These are phyloP conservation scores for Wickerhamia fluorescens DNA, from an alignment of 805 yeast genomes.

Conservation along the genomic window DNA sequence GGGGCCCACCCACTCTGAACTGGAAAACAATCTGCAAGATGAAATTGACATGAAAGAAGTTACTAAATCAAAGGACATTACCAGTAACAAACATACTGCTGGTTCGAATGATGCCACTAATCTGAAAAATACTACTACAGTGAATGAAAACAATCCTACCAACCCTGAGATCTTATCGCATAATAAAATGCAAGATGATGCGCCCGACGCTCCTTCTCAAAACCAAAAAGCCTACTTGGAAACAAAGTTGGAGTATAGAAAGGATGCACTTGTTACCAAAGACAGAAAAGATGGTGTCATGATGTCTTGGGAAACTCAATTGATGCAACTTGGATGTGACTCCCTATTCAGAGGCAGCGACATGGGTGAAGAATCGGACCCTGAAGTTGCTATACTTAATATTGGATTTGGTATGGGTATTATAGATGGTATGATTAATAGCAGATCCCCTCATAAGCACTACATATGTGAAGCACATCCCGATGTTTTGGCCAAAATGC, in stretches of 20 bases:
- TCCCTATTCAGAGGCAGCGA: constrained; percentile 49
- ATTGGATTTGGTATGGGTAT: constrained; percentile 98
- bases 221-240: constrained; percentile 58
- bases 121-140: too few species aligned
- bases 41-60: not conserved
- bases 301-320: constrained; percentile 92
- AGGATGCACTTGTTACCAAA: constrained; percentile 64
- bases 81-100: not conserved
- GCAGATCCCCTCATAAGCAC: constrained; percentile 53
- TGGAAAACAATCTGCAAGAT: not conserved
- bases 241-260: constrained; percentile 61
- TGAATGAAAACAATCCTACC: too few species aligned
- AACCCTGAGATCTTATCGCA: not conserved
- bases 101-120: too few species aligned
- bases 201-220: constrained; percentile 46
- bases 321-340: constrained; percentile 78
- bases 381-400: constrained; percentile 54
- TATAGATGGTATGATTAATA: constrained; percentile 65
- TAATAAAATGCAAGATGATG: constrained; percentile 7
- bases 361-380: constrained; percentile 25
- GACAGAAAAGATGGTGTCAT: constrained; percentile 82
- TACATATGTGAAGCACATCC: constrained; percentile 95
- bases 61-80: not conserved
- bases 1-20: not conserved
- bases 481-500: constrained; percentile 67